Percentiles rank a stretch among this genome's conserved stretches.
These are phyloP conservation scores for Phascolomyces articulosus DNA, from an alignment of 371 early-diverging fungal species.

Conservation along the genomic window DNA sequence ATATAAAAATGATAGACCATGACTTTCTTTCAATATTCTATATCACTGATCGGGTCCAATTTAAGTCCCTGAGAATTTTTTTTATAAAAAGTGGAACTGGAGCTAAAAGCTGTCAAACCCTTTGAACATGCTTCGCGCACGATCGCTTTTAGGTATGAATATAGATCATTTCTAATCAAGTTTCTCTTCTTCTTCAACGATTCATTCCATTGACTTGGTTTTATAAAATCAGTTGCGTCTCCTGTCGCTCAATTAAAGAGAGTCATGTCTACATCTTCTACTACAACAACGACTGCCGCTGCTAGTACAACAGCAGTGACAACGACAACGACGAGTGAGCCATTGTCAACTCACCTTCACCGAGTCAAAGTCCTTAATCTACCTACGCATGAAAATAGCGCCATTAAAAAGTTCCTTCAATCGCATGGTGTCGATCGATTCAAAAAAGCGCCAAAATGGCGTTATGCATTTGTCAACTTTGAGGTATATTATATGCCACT, in stretches of 20 bases:
- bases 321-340: background rate
- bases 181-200: background rate
- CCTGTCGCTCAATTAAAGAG: background rate
- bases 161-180: background rate
- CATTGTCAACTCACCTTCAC: slow-evolving; percentile 15
- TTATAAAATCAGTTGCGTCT: background rate
- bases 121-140: background rate
- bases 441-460: slow-evolving; percentile 55
- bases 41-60: too few species aligned
- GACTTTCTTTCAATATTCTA: too few species aligned
- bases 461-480: slow-evolving; percentile 43
- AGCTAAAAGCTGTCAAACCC: background rate
- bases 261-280: background rate
- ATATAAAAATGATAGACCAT: too few species aligned
- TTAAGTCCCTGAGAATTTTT: too few species aligned
- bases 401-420: slow-evolving; percentile 31
- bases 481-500: slow-evolving; percentile 26
- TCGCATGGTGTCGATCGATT: slow-evolving; percentile 27
- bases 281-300: background rate
- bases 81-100: too few species aligned
- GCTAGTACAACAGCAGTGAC: too few species aligned
- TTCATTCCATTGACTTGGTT: too few species aligned
- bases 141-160: background rate
- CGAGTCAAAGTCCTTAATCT: slow-evolving; percentile 43
- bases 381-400: slow-evolving; percentile 27